Conservation (phyloP, 305 asterid genomes). For the Coffea humblotiana region DNA sequence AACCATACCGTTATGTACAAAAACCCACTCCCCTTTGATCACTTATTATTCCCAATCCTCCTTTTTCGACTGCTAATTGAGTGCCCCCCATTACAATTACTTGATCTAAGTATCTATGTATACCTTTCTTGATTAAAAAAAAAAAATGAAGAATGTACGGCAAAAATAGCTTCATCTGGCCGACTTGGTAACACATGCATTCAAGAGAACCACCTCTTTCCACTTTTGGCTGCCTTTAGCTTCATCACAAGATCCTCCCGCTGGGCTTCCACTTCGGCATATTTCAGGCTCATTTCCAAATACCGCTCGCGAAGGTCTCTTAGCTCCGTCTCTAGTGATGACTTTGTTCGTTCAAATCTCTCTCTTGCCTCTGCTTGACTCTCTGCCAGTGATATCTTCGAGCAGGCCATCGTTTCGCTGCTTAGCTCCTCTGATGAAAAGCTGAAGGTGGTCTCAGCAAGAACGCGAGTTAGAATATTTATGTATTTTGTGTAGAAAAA, state of each 20-base stretch:
- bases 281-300: slow-evolving; percentile 85
- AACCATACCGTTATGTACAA: slow-evolving; percentile 16
- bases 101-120: neutral
- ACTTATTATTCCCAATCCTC: slow-evolving; percentile 3
- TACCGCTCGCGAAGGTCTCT: slow-evolving; percentile 79
- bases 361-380: slow-evolving; percentile 44
- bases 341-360: slow-evolving; percentile 60
- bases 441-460: slow-evolving; percentile 21
- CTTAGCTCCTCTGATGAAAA: slow-evolving; percentile 32
- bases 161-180: slow-evolving; percentile 1
- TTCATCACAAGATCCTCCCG: slow-evolving; percentile 93
- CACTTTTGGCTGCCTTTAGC: slow-evolving; percentile 57
- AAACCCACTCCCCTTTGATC: slow-evolving; percentile 2
- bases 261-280: slow-evolving; percentile 86
- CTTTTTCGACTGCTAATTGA: neutral
- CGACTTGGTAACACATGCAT: slow-evolving; percentile 9
- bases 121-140: neutral
- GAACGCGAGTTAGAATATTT: neutral
- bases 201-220: slow-evolving; percentile 70
- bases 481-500: neutral
- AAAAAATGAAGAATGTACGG: slow-evolving; percentile 2
- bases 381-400: slow-evolving; percentile 30
- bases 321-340: slow-evolving; percentile 75
- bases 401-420: slow-evolving; percentile 22
- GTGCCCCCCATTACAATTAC: neutral